Evolutionary conservation across 148 eudicot species (phyloP).

Genomic region (Persicaria maculosa): DNA sequence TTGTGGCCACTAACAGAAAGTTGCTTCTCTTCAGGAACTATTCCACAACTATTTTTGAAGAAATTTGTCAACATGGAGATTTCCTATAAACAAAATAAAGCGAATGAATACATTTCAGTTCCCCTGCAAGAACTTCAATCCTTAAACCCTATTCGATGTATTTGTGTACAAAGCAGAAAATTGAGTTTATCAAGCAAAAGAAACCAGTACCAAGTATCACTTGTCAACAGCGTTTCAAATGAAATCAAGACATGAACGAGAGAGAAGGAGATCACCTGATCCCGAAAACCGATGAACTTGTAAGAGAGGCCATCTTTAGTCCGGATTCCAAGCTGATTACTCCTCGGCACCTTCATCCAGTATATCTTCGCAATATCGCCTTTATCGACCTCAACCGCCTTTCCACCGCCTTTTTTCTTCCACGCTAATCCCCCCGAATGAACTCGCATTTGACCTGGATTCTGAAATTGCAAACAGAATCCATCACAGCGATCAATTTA

Average conservation of each 20-base stretch:
- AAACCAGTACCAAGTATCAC: background rate
- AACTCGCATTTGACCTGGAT: conserved; percentile 74
- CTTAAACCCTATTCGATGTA: background rate
- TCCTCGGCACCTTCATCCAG: conserved; percentile 96
- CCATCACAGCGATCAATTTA: background rate
- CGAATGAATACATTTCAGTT: background rate
- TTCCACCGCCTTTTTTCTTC: conserved; percentile 98
- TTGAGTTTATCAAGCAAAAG: background rate
- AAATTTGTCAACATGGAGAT: conserved; percentile 57
- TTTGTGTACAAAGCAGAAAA: background rate
- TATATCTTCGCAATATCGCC: conserved; percentile 50
- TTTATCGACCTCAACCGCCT: conserved; percentile 80
- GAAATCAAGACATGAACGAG: background rate
- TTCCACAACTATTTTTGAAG: conserved; percentile 56
- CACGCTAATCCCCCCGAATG: conserved; percentile 71
- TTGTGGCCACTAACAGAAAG: conserved; percentile 91
- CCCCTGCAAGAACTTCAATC: background rate
- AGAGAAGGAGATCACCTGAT: conserved; percentile 39
- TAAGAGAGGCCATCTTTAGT: conserved; percentile 81
- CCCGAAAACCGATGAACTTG: conserved; percentile 87
- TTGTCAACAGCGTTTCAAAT: background rate
- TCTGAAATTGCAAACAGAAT: conserved; percentile 35
- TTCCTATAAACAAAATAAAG: conserved; percentile 44
- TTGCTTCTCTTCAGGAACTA: conserved; percentile 83
- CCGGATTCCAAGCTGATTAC: conserved; percentile 79